Base-by-base conservation (phyloP, 768 basidiomycete genomes). In the Hygrocybe punicea region DNA sequence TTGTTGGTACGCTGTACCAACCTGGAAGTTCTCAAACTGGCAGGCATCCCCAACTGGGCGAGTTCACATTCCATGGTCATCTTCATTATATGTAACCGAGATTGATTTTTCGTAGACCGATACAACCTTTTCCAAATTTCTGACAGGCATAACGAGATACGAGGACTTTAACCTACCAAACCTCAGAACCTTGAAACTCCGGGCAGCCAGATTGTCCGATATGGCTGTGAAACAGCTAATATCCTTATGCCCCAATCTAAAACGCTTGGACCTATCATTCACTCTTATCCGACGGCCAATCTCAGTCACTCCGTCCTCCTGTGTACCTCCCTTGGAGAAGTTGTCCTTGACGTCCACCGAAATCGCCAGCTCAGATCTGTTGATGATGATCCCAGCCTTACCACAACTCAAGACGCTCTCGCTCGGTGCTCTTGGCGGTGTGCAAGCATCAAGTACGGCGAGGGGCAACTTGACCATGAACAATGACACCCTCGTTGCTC, bases 231-330 rank as follows among this genome's bases (percentile, higher is more conserved):
- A 69, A 42, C 58, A 68, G 6, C 64, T 85, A 11, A 62, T 85
- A 6, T 58, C 67, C 1, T 59, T 73, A 16, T 84, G 78, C 58
- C 84, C 85, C 2, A 74, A 77, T 49, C 59, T 89, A 17, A 67
- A 68, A 36, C 79, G 79, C 23, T 70, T 89, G 13, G 87, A 89
- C 59, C 61, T 85, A 14, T 87, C 87, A 5, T 89, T 86, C 69
- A 89, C 86, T 10, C 60, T 62, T 35, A 64, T 85, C 33, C 79
- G 72, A 45, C 80, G 76, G 42, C 72, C 71, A n/a, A 33, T 56
- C 2, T 50, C 63, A 37, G 59, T 70, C 42, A 53, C 55, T 14
- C 49, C 49, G 33, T 23, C 54, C 7, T 55, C 11, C 5, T 46
- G 11, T 6, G 36, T 59, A 21, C 66, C 67, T 1, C 44, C 63